Conservation (phyloP, 345 rosid genomes). For the Fremontodendron californicum region DNA sequence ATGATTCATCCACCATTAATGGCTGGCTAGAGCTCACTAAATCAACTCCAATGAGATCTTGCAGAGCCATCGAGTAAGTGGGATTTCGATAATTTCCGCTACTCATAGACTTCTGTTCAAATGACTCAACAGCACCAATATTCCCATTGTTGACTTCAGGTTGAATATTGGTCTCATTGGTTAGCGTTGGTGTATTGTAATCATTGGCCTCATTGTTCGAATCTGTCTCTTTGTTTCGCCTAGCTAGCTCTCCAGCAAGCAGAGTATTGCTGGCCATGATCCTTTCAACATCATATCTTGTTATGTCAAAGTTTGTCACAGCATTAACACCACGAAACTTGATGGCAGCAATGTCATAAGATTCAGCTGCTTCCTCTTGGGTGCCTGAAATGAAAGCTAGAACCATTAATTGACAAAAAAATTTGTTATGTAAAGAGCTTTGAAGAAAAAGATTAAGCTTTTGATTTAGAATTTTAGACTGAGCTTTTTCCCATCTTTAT, state of each 20-base stretch:
- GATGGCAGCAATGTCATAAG: conserved; percentile 74
- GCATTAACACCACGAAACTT: conserved; percentile 78
- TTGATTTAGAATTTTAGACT: not conserved
- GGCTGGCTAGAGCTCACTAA: conserved; percentile 30
- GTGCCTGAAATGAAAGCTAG: conserved; percentile 40
- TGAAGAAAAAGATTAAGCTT: not conserved
- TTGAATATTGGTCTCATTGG: conserved; percentile 17
- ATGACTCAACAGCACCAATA: conserved; percentile 20
- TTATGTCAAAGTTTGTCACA: conserved; percentile 73
- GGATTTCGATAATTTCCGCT: conserved; percentile 24
- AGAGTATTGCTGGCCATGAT: conserved; percentile 71
- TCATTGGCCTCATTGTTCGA: conserved; percentile 23
- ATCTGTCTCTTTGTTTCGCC: conserved; percentile 45
- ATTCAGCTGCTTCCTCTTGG: conserved; percentile 88
- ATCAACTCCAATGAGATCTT: conserved; percentile 43
- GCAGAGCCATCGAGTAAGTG: conserved; percentile 36
- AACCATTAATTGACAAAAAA: not conserved
- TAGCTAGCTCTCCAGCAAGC: conserved; percentile 64
- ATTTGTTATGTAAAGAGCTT: not conserved
- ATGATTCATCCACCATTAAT: conserved; percentile 32
- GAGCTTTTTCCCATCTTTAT: not conserved
- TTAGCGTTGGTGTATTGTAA: conserved; percentile 13
- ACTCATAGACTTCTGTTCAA: conserved; percentile 28
- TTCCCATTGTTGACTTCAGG: conserved; percentile 18
- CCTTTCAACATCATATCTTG: conserved; percentile 68